Conservation (phyloP, 352 stramenopile species). For the Peronospora destructor region DNA sequence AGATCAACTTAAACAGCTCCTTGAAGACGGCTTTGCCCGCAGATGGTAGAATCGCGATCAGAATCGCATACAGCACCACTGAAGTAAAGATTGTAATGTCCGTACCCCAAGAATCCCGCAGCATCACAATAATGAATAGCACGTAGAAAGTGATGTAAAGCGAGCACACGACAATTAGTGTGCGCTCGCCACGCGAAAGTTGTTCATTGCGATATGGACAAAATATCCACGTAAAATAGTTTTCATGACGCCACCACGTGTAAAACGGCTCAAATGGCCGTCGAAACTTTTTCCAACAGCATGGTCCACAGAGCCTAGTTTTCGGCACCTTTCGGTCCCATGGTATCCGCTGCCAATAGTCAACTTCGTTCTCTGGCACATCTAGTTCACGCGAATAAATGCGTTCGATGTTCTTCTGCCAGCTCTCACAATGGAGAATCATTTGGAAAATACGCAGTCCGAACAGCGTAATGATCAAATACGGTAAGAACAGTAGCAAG, state of each 20-base stretch:
- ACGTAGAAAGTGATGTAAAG: constrained; percentile 77
- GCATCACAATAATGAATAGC: constrained; percentile 60
- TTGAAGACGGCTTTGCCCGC: constrained; percentile 66
- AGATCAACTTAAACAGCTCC: constrained; percentile 76
- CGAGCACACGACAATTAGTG: constrained; percentile 59
- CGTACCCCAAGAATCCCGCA: constrained; percentile 35
- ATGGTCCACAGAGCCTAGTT: constrained; percentile 48
- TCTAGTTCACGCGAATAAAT: constrained; percentile 45
- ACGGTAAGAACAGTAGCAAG: constrained; percentile 55
- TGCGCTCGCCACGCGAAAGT: constrained; percentile 44
- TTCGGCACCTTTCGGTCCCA: constrained; percentile 73
- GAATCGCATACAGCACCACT: constrained; percentile 44
- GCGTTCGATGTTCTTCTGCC: constrained; percentile 51
- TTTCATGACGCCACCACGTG: constrained; percentile 72
- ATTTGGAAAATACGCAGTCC: constrained; percentile 61
- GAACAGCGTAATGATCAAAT: constrained; percentile 45
- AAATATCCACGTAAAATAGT: constrained; percentile 76
- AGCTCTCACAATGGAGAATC: constrained; percentile 51
- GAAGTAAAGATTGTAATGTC: constrained; percentile 36
- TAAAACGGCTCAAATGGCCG: constrained; percentile 60
- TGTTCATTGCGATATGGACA: constrained; percentile 63
- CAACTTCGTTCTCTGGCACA: constrained; percentile 54
- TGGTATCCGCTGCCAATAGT: constrained; percentile 66
- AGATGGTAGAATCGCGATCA: constrained; percentile 44
- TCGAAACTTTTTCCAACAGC: constrained; percentile 65